phyloP scores from a whole-genome alignment of 2,329 filamentous ascomycete species.

The Dactylonectria macrodidyma region DNA sequence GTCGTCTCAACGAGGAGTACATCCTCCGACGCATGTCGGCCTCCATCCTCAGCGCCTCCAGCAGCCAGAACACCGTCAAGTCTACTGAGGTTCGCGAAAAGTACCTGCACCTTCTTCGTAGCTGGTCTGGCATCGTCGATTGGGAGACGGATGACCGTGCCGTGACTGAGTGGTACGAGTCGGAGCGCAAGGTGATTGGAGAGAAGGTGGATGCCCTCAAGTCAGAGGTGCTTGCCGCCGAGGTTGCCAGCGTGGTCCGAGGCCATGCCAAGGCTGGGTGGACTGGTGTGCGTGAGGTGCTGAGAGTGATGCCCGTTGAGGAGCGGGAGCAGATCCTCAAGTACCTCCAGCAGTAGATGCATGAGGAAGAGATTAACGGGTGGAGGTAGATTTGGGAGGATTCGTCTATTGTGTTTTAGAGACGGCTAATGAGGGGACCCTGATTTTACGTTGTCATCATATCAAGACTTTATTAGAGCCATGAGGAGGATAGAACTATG shows the following conservation, averaged over 20 bases:
- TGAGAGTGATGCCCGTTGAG: slow-evolving; percentile 88
- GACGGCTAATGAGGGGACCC: slow-evolving; percentile 38
- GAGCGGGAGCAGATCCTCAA: slow-evolving; percentile 89
- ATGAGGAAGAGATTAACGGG: slow-evolving; percentile 5
- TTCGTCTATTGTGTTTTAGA: slow-evolving; percentile 35
- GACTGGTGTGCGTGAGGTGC: slow-evolving; percentile 87
- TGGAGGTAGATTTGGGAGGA: slow-evolving; percentile 24
- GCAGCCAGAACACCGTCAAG: slow-evolving; percentile 55
- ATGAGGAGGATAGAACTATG: slow-evolving; percentile 43
- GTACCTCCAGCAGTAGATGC: slow-evolving; percentile 63
- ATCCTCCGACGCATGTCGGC: slow-evolving; percentile 89
- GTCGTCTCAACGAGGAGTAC: slow-evolving; percentile 96
- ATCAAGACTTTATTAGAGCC: slow-evolving; percentile 38
- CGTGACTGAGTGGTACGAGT: slow-evolving; percentile 96
- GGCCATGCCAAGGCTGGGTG: slow-evolving; percentile 76
- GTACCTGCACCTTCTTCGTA: slow-evolving; percentile 82
- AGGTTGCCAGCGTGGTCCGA: slow-evolving; percentile 62
- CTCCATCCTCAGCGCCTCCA: slow-evolving; percentile 52
- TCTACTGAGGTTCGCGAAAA: slow-evolving; percentile 71
- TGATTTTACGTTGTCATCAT: slow-evolving; percentile 37
- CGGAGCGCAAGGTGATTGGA: slow-evolving; percentile 87
- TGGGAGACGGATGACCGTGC: slow-evolving; percentile 86
- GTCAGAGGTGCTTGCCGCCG: slow-evolving; percentile 74
- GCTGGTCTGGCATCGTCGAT: slow-evolving; percentile 84
- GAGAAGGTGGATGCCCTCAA: slow-evolving; percentile 89